Conservation (phyloP, 148 eudicot species). For the Vaccinium myrtillus region DNA sequence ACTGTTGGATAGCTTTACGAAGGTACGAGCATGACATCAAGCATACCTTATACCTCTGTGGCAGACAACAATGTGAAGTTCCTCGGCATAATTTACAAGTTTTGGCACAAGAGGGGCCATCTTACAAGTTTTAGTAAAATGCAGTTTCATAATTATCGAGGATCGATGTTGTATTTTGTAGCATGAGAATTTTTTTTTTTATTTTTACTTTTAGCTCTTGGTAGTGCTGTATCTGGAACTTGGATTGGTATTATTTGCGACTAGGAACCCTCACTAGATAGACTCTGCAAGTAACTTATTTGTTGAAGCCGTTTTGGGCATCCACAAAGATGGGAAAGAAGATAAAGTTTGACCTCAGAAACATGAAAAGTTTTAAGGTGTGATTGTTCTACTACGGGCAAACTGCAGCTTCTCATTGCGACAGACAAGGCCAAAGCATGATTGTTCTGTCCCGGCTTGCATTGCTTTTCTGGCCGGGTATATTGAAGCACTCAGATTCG, state of each 20-base stretch:
- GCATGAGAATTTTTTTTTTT: too few relatives aligned
- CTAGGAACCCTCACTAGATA: background rate
- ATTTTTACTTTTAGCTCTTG: background rate
- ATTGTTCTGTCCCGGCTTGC: background rate
- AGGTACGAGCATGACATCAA: background rate
- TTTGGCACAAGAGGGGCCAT: background rate
- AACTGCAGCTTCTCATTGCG: background rate
- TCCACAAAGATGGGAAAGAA: background rate
- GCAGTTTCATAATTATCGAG: background rate
- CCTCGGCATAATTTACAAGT: background rate
- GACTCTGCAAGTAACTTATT: background rate
- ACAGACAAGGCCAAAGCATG: too few relatives aligned
- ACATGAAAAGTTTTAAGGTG: background rate
- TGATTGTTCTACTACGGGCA: background rate
- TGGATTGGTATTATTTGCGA: background rate
- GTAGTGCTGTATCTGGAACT: background rate
- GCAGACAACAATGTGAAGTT: constrained; percentile 1
- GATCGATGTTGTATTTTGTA: background rate
- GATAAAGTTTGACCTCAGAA: too few relatives aligned
- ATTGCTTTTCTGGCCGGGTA: background rate
- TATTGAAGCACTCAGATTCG: too few relatives aligned
- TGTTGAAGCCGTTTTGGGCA: background rate
- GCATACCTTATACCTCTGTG: background rate
- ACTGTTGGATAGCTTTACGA: background rate
- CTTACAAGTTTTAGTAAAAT: background rate